Percentiles rank a stretch among this genome's conserved stretches.
Evolutionary conservation across 441 rosid species (phyloP).

Genomic region (Rhodomyrtus psidioides): DNA sequence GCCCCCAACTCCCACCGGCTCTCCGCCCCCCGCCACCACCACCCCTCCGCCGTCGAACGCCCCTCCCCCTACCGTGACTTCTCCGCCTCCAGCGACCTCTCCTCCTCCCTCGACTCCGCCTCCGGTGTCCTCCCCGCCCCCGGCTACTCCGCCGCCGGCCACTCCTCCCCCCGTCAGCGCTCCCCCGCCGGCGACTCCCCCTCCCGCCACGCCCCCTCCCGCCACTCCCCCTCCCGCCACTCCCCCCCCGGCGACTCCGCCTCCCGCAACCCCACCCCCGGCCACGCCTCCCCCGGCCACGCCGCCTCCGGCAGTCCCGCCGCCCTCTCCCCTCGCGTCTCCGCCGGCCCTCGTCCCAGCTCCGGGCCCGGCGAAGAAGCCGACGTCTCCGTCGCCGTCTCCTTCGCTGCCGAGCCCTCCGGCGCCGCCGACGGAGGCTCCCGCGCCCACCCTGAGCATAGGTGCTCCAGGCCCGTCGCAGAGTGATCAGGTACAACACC

Average conservation of each 20-base stretch:
- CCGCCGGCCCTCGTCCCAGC: conserved; percentile 5
- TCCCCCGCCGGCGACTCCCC: conserved; percentile 35
- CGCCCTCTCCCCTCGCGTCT: conserved; percentile 14
- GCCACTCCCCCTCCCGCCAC: conserved; percentile 29
- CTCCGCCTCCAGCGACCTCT: background rate
- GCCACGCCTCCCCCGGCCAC: conserved; percentile 13
- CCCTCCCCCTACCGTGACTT: conserved; percentile 17
- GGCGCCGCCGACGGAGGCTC: conserved; percentile 38
- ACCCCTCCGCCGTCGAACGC: conserved; percentile 1
- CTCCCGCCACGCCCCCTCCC: conserved; percentile 15
- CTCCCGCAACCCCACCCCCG: conserved; percentile 15
- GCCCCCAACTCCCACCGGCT: conserved; percentile 12
- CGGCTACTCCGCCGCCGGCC: conserved; percentile 21
- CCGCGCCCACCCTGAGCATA: conserved; percentile 33
- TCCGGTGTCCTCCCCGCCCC: conserved; percentile 6
- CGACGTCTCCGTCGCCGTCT: conserved; percentile 38
- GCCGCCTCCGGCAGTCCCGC: conserved; percentile 17
- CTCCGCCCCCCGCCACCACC: background rate
- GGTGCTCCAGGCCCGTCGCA: conserved; percentile 54
- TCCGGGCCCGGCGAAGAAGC: background rate
- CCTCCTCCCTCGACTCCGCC: conserved; percentile 21
- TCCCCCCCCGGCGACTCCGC: conserved; percentile 42
- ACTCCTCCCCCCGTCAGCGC: conserved; percentile 47
- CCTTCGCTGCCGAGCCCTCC: conserved; percentile 54
- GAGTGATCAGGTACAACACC: conserved; percentile 26